Percentiles rank a stretch among this genome's conserved stretches.
phyloP scores from a whole-genome alignment of 139 green algal genomes.

The Mychonastes homosphaera region DNA sequence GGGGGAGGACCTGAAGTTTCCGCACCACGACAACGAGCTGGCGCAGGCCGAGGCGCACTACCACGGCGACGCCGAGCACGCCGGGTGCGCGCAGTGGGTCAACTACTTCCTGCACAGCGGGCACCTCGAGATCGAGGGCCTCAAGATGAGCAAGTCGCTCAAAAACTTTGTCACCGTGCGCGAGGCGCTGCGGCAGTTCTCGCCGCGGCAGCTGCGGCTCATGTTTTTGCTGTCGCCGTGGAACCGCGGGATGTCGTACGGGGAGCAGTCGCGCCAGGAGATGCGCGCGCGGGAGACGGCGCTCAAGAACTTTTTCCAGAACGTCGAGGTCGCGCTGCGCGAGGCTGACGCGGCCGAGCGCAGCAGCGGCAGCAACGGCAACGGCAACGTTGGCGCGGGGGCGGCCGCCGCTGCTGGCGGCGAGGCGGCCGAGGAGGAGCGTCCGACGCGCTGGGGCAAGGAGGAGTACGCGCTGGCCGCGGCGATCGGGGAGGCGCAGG shows the following conservation, averaged over 20 bases:
- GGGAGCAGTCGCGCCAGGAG: conserved; percentile 43
- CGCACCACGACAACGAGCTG: conserved; percentile 98
- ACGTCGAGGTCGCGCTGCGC: conserved; percentile 70
- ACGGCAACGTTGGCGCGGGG: neutral
- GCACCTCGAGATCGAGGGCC: conserved; percentile 91
- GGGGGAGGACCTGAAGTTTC: conserved; percentile 93
- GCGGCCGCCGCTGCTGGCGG: neutral
- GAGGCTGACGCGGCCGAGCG: conserved; percentile 1
- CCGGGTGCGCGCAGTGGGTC: conserved; percentile 82
- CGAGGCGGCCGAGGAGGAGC: neutral
- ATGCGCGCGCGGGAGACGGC: conserved; percentile 56
- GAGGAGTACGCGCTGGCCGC: conserved; percentile 49
- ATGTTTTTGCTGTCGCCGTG: conserved; percentile 88
- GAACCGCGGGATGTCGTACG: conserved; percentile 49
- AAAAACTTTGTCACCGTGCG: conserved; percentile 99
- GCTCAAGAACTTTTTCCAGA: conserved; percentile 90
- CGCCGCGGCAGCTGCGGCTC: conserved; percentile 79
- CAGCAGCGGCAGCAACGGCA: neutral
- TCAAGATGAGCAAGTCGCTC: conserved; percentile 98
- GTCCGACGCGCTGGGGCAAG: conserved; percentile 12
- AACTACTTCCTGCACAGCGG: conserved; percentile 97
- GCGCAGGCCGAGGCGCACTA: conserved; percentile 83
- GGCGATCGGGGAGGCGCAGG: conserved; percentile 27
- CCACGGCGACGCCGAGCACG: conserved; percentile 32
- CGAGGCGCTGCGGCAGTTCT: conserved; percentile 67